A percentile compares a stretch with the other conserved stretches of the same genome.
These are phyloP conservation scores for Xerocomus potaroensis DNA, from an alignment of 768 basidiomycete species.

Conservation along the genomic window DNA sequence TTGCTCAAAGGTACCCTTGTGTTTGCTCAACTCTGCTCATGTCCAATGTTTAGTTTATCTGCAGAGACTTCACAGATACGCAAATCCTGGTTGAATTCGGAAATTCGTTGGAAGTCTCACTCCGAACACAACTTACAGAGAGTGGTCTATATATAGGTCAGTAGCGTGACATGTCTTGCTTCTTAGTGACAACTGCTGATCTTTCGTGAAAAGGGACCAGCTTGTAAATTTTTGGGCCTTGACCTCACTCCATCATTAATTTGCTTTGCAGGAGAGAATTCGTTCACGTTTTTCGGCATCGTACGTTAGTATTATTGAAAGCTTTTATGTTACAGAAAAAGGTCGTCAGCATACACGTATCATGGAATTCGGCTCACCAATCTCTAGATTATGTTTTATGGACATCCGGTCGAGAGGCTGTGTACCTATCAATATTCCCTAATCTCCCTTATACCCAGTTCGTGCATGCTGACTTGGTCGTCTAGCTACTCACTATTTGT, in stretches of 20 bases:
- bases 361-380: constrained; percentile 7
- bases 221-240: constrained; percentile 42
- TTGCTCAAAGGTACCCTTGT: constrained; percentile 64
- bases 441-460: constrained; percentile 89
- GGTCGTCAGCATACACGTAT: constrained; percentile 40
- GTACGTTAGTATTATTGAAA: constrained; percentile 90
- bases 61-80: constrained; percentile 82
- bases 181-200: constrained; percentile 5
- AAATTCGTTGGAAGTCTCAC: constrained; percentile 65
- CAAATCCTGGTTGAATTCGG: constrained; percentile 89
- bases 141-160: constrained; percentile 93
- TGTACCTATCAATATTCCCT: constrained; percentile 98
- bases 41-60: not conserved
- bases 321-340: constrained; percentile 90
- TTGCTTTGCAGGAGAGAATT: constrained; percentile 67
- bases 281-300: constrained; percentile 89
- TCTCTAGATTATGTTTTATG: constrained; percentile 88
- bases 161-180: constrained; percentile 16
- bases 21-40: not conserved
- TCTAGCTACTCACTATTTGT: constrained; percentile 4
- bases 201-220: constrained; percentile 53
- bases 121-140: constrained; percentile 82
- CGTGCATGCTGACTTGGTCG: not conserved
- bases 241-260: not conserved
- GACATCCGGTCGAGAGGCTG: constrained; percentile 91